phyloP scores from a whole-genome alignment of 805 yeast genomes.

The Torulaspora quercuum region DNA sequence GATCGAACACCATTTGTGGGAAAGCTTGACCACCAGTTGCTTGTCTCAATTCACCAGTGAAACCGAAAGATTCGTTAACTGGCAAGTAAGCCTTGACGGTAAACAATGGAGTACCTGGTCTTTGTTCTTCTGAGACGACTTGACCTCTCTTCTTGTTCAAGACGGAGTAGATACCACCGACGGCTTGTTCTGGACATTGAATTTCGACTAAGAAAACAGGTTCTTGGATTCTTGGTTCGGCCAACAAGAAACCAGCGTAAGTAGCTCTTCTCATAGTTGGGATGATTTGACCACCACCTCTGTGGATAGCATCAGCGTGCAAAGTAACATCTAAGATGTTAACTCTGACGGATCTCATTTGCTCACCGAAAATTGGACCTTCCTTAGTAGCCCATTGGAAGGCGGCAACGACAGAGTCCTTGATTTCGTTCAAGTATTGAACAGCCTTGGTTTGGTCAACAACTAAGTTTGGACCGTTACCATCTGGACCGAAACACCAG shows the following conservation, averaged over 20 bases:
- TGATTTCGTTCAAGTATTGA: slow-evolving; percentile 97
- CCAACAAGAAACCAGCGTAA: slow-evolving; percentile 95
- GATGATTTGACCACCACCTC: slow-evolving; percentile 99
- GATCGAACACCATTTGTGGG: slow-evolving; percentile 99
- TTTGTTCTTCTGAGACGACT: slow-evolving; percentile 98
- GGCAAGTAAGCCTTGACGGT: slow-evolving; percentile 99
- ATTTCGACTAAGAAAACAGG: slow-evolving; percentile 99
- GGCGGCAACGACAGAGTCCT: slow-evolving; percentile 99
- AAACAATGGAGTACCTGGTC: slow-evolving; percentile 99
- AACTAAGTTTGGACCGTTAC: slow-evolving; percentile 97
- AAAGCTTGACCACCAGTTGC: slow-evolving; percentile 99
- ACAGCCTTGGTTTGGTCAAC: slow-evolving; percentile 99
- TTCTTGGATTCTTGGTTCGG: slow-evolving; percentile 98
- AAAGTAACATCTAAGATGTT: slow-evolving; percentile 98
- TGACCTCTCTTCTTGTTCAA: slow-evolving; percentile 99
- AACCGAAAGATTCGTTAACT: slow-evolving; percentile 99
- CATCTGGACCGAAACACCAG: slow-evolving; percentile 99
- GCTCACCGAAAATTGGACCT: slow-evolving; percentile 98
- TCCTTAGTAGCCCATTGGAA: slow-evolving; percentile 99
- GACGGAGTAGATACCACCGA: slow-evolving; percentile 99
- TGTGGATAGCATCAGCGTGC: slow-evolving; percentile 99
- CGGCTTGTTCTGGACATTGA: slow-evolving; percentile 98
- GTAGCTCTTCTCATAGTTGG: slow-evolving; percentile 99
- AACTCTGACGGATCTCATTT: slow-evolving; percentile 91
- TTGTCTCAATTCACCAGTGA: slow-evolving; percentile 98